Base-by-base conservation (phyloP, 2,329 filamentous ascomycete species). In the Sporothrix euskadiensis region DNA sequence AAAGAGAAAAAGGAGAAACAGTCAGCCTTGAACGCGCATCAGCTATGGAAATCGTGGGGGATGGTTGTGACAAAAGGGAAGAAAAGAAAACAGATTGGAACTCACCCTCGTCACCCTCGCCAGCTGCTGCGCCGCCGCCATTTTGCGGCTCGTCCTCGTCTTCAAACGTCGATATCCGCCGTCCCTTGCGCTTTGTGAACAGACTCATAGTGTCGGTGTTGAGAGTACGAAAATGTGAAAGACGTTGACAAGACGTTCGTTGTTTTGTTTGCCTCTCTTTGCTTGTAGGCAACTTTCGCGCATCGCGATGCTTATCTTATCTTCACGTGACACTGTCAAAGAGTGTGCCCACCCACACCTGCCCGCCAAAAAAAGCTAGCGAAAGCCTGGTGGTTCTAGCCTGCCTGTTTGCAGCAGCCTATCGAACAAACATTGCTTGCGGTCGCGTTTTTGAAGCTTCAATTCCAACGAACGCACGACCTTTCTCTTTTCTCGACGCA, bases 81-180 rank as follows among this genome's bases (percentile, higher is more conserved):
- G 22, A 44, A 39, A 19, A 59, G 19, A 30, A 63, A 14, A 19
- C 74, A 30, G 81, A 19, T 56, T 12, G 22, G 85, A 83, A 82
- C 75, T 83, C 79, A 75, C 79, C 79, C 76, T 69, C 74, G 52
- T 83, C 79, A 75, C 79, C 79, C 76, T 69, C 74, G 52, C 68
- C 76, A 1, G 75, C 69, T 0, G 80, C 54, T 9, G 74, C 70
- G 1, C 75, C 74, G 1, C 75, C 74, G 4, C 70, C 75, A 70
- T 1, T 73, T 22, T 32, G 68, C n/a, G 61, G 70, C 54, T 84
- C 83, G 1, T 90, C 90, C 3, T 92, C 89, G 14, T 90, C 89
- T 61, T 93, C 92, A 57, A 89, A 85, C 0, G 89, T 85, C 65
- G 89, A 91, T 77, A 97, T 92, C 78, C 94, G 92, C 76, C 92